phyloP scores from a whole-genome alignment of 805 yeast species.

The Candida sonorensis region DNA sequence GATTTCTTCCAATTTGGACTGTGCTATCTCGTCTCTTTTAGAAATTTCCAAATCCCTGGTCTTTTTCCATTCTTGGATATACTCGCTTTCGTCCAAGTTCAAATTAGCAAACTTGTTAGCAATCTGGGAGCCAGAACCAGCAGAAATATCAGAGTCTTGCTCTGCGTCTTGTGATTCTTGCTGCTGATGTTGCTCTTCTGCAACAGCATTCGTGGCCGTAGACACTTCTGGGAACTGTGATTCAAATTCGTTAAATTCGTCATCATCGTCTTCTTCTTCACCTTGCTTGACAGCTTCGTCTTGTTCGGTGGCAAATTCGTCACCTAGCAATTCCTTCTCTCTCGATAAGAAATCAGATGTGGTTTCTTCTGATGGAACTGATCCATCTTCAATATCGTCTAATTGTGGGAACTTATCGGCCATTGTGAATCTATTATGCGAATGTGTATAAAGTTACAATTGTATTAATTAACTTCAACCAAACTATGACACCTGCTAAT shows the following conservation, averaged over 20 bases:
- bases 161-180: background rate
- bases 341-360: constrained; percentile 56
- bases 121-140: too few species aligned
- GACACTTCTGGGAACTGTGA: constrained; percentile 56
- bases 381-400: constrained; percentile 35
- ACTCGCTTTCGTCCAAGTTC: constrained; percentile 45
- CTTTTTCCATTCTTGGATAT: constrained; percentile 71
- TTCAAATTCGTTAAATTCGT: constrained; percentile 35
- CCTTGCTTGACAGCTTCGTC: constrained; percentile 42
- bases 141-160: too few species aligned
- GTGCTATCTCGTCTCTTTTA: constrained; percentile 69
- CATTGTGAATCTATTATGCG: constrained; percentile 31
- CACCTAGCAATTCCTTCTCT: constrained; percentile 63
- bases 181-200: too few species aligned
- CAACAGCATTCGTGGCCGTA: too few species aligned
- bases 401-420: constrained; percentile 75
- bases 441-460: background rate
- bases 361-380: constrained; percentile 13
- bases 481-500: too few species aligned
- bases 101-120: constrained; percentile 33
- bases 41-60: constrained; percentile 72
- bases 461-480: too few species aligned
- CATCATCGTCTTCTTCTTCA: constrained; percentile 40
- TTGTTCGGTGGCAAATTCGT: constrained; percentile 61
- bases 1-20: constrained; percentile 55